phyloP scores from a whole-genome alignment of 306 rosid species.

The Acacia crassicarpa region DNA sequence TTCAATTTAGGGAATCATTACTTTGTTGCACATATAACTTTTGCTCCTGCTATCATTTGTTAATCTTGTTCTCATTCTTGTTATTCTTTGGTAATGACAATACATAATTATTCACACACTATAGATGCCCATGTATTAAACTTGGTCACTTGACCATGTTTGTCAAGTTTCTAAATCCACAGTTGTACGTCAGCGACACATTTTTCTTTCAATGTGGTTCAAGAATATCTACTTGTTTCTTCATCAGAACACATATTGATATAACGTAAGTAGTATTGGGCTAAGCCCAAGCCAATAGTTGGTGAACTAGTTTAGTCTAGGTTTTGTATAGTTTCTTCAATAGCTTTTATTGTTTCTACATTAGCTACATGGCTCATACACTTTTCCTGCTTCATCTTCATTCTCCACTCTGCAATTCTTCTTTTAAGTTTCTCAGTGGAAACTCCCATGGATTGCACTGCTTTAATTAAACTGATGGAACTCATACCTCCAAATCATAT shows the following conservation, averaged over 20 bases:
- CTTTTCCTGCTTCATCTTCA: background rate
- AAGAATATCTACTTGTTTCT: background rate
- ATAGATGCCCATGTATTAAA: conserved; percentile 5
- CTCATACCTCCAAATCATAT: background rate
- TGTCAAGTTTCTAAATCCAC: conserved; percentile 8
- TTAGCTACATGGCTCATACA: background rate
- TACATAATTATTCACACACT: conserved; percentile 12
- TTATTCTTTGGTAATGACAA: background rate
- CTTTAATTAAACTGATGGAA: background rate
- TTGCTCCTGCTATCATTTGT: background rate
- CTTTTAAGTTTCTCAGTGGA: background rate
- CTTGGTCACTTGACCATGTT: conserved; percentile 11
- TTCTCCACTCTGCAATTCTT: background rate
- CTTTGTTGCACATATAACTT: conserved; percentile 20
- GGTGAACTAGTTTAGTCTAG: background rate
- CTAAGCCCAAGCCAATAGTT: background rate
- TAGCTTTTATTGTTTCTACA: background rate
- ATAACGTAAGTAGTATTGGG: background rate
- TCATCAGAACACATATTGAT: background rate
- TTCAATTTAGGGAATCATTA: conserved; percentile 19
- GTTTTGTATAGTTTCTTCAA: background rate
- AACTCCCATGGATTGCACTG: background rate
- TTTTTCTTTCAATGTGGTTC: conserved; percentile 10
- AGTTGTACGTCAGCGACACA: background rate
- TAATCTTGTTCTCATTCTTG: conserved; percentile 17